phyloP scores from a whole-genome alignment of 1,139 yeast species.

The Pichia sp. region DNA sequence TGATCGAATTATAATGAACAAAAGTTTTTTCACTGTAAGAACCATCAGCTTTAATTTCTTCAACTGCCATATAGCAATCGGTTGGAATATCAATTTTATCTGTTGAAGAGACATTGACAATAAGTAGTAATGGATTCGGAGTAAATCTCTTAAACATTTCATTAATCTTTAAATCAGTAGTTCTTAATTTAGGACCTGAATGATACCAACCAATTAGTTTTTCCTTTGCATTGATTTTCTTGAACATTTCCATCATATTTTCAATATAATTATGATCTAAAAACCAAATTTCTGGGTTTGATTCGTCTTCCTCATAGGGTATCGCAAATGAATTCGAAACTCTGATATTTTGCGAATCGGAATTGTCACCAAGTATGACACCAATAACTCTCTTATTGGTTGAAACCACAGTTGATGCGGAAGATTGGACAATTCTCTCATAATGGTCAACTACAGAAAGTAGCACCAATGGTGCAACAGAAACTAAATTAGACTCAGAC shows the following conservation, averaged over 20 bases:
- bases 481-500: constrained; percentile 31
- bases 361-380: constrained; percentile 77
- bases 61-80: constrained; percentile 89
- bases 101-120: constrained; percentile 86
- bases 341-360: constrained; percentile 33
- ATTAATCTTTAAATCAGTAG: constrained; percentile 85
- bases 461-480: constrained; percentile 93
- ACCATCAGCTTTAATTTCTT: constrained; percentile 96
- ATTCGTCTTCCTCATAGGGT: constrained; percentile 96
- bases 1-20: constrained; percentile 84
- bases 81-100: constrained; percentile 82
- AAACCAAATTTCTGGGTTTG: constrained; percentile 93
- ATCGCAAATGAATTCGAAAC: constrained; percentile 79
- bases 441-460: constrained; percentile 94
- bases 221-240: constrained; percentile 94
- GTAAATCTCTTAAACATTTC: constrained; percentile 83
- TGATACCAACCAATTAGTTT: constrained; percentile 98
- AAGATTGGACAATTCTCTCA: constrained; percentile 47
- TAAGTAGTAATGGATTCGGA: constrained; percentile 72
- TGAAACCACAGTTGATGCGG: constrained; percentile 35
- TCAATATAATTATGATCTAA: constrained; percentile 95
- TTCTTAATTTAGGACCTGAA: constrained; percentile 86
- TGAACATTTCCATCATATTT: constrained; percentile 96
- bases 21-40: constrained; percentile 88
- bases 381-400: constrained; percentile 85